Base-by-base conservation (phyloP, 129 eudicot genomes). In the Tanacetum coccineum region DNA sequence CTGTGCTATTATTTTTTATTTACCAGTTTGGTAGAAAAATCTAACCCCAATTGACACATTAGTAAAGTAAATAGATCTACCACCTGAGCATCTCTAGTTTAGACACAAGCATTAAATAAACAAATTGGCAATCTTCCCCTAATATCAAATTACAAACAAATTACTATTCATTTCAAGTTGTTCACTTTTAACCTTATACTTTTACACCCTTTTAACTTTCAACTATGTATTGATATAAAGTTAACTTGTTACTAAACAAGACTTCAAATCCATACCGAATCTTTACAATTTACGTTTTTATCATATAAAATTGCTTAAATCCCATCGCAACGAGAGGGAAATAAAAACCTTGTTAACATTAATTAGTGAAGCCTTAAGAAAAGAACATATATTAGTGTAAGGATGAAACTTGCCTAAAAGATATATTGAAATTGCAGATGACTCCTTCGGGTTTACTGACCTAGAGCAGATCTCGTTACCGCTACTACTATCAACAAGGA, bases 371-470 rank as follows among this genome's bases (percentile, higher is more conserved):
- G 42, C 42, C 42, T 36, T 36, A 36, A 1, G 8, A 36, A 28
- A 52, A 67, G 39, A 42, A 36, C 44, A 53, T 67, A 62, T 32
- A 21, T 14, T 71, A 61, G 67, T 32, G 30, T 54, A 50, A n/a
- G 49, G 61, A 62, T 26, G 50, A 58, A 64, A 83, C 95, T 82
- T 86, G 80, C 97, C 97, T 84, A 94, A 62, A 30, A 89, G 59
- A 74, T 77, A 66, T 69, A 94, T 53, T 47, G 97, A 81, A 59
- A 89, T 76, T 70, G 99, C 97, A 70, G 72, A 25, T 53, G 90
- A 82, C 42, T 84, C 85, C 53, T 74, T 77, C 9, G 80, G 79
- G 64, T 56, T 74, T 32, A 70, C 68, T 7, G 79, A 68, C 75
- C 66, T 79, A 70, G 88, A 83, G 54, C 77, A 46, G 66, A 94